A percentile compares a stretch with the other conserved stretches of the same genome.
phyloP scores from a whole-genome alignment of 2,329 filamentous ascomycete genomes.

The Beauveria bassiana region DNA sequence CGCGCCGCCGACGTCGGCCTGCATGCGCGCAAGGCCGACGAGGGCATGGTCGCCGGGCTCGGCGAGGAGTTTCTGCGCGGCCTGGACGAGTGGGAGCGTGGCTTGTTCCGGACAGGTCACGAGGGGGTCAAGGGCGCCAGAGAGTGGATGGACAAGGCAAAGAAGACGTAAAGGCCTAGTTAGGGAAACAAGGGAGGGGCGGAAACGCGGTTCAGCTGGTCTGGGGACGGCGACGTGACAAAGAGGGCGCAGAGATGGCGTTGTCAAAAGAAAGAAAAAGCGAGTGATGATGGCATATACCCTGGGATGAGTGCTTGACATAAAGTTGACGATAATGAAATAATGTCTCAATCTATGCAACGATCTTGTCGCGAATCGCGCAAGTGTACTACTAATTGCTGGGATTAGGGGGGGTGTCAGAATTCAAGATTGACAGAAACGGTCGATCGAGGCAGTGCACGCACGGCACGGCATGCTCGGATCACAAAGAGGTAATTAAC shows the following conservation, averaged over 20 bases:
- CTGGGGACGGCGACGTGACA: neutral
- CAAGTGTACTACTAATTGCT: neutral
- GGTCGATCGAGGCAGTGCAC: neutral
- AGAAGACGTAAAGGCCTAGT: conserved; percentile 22
- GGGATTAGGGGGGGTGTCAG: neutral
- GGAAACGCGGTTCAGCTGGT: neutral
- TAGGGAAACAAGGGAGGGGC: neutral
- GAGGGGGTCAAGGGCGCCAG: conserved; percentile 64
- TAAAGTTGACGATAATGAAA: neutral
- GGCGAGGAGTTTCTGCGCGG: conserved; percentile 77
- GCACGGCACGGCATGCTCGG: neutral
- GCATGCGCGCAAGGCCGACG: conserved; percentile 78
- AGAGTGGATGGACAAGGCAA: conserved; percentile 59
- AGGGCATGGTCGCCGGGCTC: conserved; percentile 47
- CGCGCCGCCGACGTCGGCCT: conserved; percentile 78
- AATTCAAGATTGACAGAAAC: neutral
- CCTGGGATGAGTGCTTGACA: neutral
- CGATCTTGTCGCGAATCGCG: neutral
- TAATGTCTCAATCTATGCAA: neutral
- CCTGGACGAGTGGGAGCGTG: conserved; percentile 82
- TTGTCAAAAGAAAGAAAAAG: too few relatives aligned
- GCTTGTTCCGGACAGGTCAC: conserved; percentile 65
- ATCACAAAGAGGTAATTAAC: neutral
- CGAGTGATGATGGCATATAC: neutral
- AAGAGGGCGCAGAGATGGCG: neutral